Evolutionary conservation across 495 filamentous ascomycete genomes (phyloP).

Genomic region (Astrothelium subdiscretum): DNA sequence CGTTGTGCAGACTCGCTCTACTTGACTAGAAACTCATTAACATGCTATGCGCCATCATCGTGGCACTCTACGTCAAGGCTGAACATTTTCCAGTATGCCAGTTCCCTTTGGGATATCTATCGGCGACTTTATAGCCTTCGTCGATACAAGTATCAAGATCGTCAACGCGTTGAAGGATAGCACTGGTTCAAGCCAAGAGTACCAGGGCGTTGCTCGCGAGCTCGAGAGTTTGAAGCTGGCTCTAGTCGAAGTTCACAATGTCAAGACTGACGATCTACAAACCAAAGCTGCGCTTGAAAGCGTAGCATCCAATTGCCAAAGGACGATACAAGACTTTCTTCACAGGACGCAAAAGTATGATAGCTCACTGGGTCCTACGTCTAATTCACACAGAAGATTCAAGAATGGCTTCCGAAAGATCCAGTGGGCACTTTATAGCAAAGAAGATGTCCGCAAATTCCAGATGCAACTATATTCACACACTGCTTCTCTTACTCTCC

Average conservation of each 20-base stretch:
- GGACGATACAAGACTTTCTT: background rate
- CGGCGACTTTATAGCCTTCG: conserved; percentile 3
- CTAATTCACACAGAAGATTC: background rate
- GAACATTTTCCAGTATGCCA: background rate
- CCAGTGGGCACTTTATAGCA: background rate
- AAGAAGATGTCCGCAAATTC: background rate
- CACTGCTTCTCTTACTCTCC: background rate
- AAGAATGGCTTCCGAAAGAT: background rate
- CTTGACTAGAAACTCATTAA: too few relatives aligned
- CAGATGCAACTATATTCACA: background rate
- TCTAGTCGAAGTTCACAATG: background rate
- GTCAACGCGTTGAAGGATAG: background rate
- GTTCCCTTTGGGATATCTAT: background rate
- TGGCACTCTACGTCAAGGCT: too few relatives aligned
- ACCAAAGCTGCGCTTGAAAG: background rate
- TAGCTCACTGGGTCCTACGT: background rate
- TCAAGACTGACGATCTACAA: background rate
- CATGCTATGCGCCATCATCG: too few relatives aligned
- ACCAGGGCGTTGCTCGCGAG: background rate
- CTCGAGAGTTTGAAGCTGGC: background rate
- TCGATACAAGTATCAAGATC: background rate
- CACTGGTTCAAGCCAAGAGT: background rate
- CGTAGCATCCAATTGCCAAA: background rate
- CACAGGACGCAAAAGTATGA: background rate
- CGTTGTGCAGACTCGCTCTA: too few relatives aligned